Conservation (phyloP, 176 grass and related monocot genomes). For the Avena atlantica region DNA sequence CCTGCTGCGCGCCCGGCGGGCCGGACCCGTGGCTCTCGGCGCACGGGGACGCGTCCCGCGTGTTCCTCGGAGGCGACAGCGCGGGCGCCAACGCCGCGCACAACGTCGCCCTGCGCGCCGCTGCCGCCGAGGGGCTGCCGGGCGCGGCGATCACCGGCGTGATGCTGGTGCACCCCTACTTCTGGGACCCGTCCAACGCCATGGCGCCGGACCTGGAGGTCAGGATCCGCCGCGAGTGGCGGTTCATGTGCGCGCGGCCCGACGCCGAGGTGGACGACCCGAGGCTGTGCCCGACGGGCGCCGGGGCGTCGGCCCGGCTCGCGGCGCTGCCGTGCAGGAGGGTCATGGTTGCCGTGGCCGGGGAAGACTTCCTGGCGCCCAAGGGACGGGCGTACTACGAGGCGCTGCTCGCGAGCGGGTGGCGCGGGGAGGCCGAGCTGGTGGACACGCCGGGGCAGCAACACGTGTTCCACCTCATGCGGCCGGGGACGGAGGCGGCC, state of each 20-base stretch:
- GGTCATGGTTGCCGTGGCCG: slow-evolving; percentile 43
- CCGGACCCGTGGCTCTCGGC: slow-evolving; percentile 49
- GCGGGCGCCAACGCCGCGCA: slow-evolving; percentile 69
- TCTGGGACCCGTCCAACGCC: slow-evolving; percentile 64
- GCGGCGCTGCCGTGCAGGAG: slow-evolving; percentile 37
- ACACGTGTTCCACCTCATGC: no score
- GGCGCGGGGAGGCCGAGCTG: no score
- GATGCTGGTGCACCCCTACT: slow-evolving; percentile 49
- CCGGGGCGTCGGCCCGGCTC: neutral
- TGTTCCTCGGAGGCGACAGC: slow-evolving; percentile 69
- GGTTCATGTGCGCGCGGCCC: slow-evolving; percentile 32
- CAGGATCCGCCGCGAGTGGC: slow-evolving; percentile 50
- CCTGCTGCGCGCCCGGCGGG: no score
- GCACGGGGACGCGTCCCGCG: slow-evolving; percentile 50
- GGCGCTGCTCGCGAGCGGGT: no score
- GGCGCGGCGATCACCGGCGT: slow-evolving; percentile 46
- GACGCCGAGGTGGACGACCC: slow-evolving; percentile 40
- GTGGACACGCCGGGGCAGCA: no score
- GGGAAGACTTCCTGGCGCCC: no score
- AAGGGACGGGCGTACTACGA: no score
- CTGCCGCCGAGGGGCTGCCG: neutral
- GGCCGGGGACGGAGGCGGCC: slow-evolving; percentile 10
- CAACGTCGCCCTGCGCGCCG: slow-evolving; percentile 56
- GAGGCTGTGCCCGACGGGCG: slow-evolving; percentile 32
- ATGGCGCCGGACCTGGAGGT: slow-evolving; percentile 34